Conservation (phyloP, 352 stramenopile species). For the Phytophthora aleatoria region DNA sequence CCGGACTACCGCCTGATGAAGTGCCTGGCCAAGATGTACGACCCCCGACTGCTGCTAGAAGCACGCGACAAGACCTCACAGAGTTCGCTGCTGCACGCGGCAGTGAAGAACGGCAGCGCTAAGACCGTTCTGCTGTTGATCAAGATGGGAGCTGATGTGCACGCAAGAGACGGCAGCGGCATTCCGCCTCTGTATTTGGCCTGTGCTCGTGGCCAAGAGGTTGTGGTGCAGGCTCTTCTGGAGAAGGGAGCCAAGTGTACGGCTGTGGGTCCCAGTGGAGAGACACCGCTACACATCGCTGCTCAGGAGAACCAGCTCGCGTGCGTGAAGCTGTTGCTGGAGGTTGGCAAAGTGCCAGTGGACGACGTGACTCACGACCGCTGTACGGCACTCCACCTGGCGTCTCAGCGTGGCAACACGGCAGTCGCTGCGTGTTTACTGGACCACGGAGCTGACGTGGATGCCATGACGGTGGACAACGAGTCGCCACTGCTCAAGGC, state of each 20-base stretch:
- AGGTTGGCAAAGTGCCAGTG: conserved; percentile 48
- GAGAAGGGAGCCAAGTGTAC: conserved; percentile 57
- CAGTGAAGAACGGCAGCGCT: conserved; percentile 54
- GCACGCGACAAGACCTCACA: conserved; percentile 50
- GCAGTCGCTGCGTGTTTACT: conserved; percentile 67
- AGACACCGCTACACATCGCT: conserved; percentile 81
- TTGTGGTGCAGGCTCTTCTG: conserved; percentile 66
- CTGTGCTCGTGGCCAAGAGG: conserved; percentile 65
- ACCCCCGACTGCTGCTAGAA: conserved; percentile 46
- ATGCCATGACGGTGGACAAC: conserved; percentile 61
- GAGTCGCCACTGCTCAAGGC: conserved; percentile 83
- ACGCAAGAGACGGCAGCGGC: conserved; percentile 59
- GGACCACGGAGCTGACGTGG: conserved; percentile 69
- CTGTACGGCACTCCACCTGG: conserved; percentile 79
- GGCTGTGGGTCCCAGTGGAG: conserved; percentile 67
- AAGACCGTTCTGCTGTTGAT: conserved; percentile 68
- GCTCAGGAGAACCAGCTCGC: conserved; percentile 82
- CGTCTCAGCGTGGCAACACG: conserved; percentile 80
- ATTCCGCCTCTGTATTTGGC: conserved; percentile 83
- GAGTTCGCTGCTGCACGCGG: conserved; percentile 66
- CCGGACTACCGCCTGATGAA: conserved; percentile 62
- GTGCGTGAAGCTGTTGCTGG: conserved; percentile 69
- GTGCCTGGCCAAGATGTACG: conserved; percentile 54
- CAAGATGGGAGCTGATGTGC: conserved; percentile 64
- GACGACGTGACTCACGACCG: conserved; percentile 61